Conservation (phyloP, 2,329 filamentous ascomycete species). For the Microsporum audouinii region DNA sequence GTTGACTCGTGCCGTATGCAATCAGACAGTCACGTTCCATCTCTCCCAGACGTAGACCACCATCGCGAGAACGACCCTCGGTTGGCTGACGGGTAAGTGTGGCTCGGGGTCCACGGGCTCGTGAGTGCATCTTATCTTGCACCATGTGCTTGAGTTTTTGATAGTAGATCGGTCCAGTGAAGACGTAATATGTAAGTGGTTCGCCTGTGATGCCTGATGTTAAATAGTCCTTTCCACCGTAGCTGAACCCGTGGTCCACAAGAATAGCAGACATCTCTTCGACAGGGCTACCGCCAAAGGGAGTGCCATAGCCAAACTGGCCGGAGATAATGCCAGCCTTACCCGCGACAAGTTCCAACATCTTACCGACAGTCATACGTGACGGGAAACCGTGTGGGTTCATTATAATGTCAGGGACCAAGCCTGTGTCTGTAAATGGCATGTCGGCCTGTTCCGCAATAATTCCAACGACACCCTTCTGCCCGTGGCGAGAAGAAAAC, state of each 20-base stretch:
- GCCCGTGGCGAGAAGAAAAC: conserved; percentile 94
- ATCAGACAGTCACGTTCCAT: conserved; percentile 99
- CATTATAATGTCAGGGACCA: conserved; percentile 99
- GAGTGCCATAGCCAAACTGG: conserved; percentile 79
- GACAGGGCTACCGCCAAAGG: conserved; percentile 70
- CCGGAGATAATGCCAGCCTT: conserved; percentile 85
- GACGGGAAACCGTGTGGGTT: conserved; percentile 99
- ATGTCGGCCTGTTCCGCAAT: conserved; percentile 95
- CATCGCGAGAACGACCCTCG: conserved; percentile 84
- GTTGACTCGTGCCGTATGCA: conserved; percentile 86
- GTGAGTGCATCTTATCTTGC: conserved; percentile 98
- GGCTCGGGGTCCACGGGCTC: conserved; percentile 76
- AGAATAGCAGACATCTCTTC: conserved; percentile 81
- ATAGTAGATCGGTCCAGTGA: conserved; percentile 98
- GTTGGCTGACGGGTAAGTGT: conserved; percentile 92
- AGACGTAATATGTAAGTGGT: conserved; percentile 86
- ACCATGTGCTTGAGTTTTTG: conserved; percentile 99
- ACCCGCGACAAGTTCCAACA: conserved; percentile 86
- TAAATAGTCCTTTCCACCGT: conserved; percentile 94
- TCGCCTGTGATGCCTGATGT: conserved; percentile 93
- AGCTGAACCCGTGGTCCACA: conserved; percentile 81
- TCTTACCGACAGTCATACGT: conserved; percentile 97
- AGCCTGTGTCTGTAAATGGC: conserved; percentile 82
- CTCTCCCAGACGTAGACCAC: conserved; percentile 85
- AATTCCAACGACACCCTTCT: conserved; percentile 94